These are phyloP conservation scores for Penicillium angulare DNA, from an alignment of 495 filamentous ascomycete genomes.

Conservation along the genomic window DNA sequence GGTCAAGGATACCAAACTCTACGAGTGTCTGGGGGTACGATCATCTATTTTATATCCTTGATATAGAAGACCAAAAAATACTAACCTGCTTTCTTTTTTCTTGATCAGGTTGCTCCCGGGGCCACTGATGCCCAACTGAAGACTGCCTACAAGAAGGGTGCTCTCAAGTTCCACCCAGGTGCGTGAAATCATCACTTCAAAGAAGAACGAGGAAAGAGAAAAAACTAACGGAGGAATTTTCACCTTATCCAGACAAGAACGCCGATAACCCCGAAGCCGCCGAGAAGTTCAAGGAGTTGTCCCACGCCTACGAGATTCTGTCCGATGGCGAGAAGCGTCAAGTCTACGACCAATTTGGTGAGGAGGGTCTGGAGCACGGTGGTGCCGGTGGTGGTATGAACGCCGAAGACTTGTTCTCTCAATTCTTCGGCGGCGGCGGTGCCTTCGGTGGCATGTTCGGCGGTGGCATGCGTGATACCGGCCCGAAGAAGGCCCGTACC, in stretches of 20 bases:
- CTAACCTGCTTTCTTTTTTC: conserved; percentile 21
- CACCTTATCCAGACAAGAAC: conserved; percentile 76
- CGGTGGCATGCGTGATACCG: conserved; percentile 76
- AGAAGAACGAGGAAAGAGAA: neutral
- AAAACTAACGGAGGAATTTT: conserved; percentile 1
- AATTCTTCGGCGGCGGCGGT: conserved; percentile 92
- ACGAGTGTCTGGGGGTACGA: conserved; percentile 83
- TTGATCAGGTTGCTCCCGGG: conserved; percentile 64
- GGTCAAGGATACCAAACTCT: conserved; percentile 88
- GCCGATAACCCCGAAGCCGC: conserved; percentile 87
- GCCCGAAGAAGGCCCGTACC: conserved; percentile 89
- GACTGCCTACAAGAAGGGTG: conserved; percentile 87
- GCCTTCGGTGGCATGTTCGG: conserved; percentile 80
- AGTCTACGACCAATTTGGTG: conserved; percentile 95
- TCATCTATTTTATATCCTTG: too few relatives aligned
- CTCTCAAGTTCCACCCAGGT: conserved; percentile 91
- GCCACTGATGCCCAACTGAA: conserved; percentile 78
- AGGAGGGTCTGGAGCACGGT: conserved; percentile 89
- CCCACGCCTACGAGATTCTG: conserved; percentile 90
- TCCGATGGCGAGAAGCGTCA: conserved; percentile 87
- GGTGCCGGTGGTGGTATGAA: conserved; percentile 85
- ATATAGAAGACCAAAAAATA: too few relatives aligned
- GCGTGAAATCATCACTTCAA: conserved; percentile 21
- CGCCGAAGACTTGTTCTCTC: conserved; percentile 93
- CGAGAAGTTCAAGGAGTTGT: conserved; percentile 97